Percentiles rank a stretch among this genome's conserved stretches.
phyloP scores from a whole-genome alignment of 768 basidiomycete genomes.

The Lentinula raphanica region DNA sequence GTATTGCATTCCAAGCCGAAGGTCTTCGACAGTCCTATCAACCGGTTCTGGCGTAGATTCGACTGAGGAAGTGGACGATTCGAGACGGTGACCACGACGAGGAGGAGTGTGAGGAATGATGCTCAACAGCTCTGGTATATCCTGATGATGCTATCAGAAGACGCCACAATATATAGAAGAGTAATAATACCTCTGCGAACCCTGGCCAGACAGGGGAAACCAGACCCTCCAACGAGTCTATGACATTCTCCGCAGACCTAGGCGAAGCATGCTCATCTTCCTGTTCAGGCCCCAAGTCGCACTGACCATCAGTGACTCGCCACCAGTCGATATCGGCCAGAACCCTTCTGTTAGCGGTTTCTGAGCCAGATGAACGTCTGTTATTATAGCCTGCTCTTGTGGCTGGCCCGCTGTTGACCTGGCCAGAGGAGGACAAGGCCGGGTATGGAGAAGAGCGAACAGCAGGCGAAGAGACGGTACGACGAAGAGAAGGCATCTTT shows the following conservation, averaged over 20 bases:
- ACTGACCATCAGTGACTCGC: slow-evolving; percentile 72
- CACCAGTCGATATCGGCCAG: slow-evolving; percentile 89
- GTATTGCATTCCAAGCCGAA: slow-evolving; percentile 33
- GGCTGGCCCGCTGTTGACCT: slow-evolving; percentile 14
- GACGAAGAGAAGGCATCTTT: slow-evolving; percentile 71
- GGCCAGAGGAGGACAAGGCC: slow-evolving; percentile 30
- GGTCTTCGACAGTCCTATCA: slow-evolving; percentile 31
- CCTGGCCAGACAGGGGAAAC: slow-evolving; percentile 30
- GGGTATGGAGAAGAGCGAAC: slow-evolving; percentile 70
- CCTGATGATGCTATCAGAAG: slow-evolving; percentile 19
- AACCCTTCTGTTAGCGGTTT: slow-evolving; percentile 59
- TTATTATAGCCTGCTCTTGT: slow-evolving; percentile 36
- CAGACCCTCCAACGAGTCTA: slow-evolving; percentile 30
- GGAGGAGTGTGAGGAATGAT: slow-evolving; percentile 50
- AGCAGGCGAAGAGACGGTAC: slow-evolving; percentile 63
- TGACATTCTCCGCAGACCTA: slow-evolving; percentile 14
- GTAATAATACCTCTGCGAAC: slow-evolving; percentile 30
- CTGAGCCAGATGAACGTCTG: slow-evolving; percentile 67
- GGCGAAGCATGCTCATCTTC: slow-evolving; percentile 33
- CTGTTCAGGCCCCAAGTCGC: slow-evolving; percentile 36
- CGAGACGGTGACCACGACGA: slow-evolving; percentile 33
- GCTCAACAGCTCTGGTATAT: slow-evolving; percentile 43
- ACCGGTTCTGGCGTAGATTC: slow-evolving; percentile 53
- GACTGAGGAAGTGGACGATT: slow-evolving; percentile 48
- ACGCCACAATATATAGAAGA: not conserved